Evolutionary conservation across 768 basidiomycete genomes (phyloP), one percentile per base, ranked within the genome.

Genomic region (Vararia minispora): DNA sequence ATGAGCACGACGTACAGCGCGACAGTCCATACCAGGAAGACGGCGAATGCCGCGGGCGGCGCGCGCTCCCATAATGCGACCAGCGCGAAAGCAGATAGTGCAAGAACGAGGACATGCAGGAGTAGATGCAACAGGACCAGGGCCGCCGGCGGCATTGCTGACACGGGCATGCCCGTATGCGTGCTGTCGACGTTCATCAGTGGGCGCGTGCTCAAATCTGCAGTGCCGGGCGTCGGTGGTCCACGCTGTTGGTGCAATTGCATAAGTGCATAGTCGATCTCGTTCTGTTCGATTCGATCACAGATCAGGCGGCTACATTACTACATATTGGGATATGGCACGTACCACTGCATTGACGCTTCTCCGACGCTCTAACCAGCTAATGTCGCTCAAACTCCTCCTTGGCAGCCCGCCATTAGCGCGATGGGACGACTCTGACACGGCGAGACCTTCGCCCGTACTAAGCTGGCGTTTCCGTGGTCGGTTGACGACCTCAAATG

Each of bases 321-420:
- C n/a, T 29, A 11, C 11, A 28, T 34, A 16, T 27, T 24, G 33
- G 37, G 41, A 41, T 33, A 33, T 26, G 10, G 30, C 28, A 62
- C 78, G 52, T 54, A 86, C 84, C 61, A 80, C 73, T 40, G 71
- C 69, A 50, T 74, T 78, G 22, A 80, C 59, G 53, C 77, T 84
- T 41, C 83, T 71, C 37, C 86, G 67, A 35, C 79, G 72, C 40
- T 79, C 71, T 24, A 86, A 61, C 86, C 86, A 88, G 52, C 83
- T 83, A 35, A 83, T 63, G 52, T 88, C 82, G 22, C 75, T 73
- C 27, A 85, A 60, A 44, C 69, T 76, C 40, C 73, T n/a, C n/a
- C n/a, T n/a, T n/a, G n/a, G 64, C 22, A 71, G 64, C 12, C 66
- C 54, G 27, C 44, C 63, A 51, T 51, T 71, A 50, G 55, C 60